Evolutionary conservation across 2,329 filamentous ascomycete species (phyloP), one percentile per base, ranked within the genome.

Genomic region (Paradendryphiella salina): DNA sequence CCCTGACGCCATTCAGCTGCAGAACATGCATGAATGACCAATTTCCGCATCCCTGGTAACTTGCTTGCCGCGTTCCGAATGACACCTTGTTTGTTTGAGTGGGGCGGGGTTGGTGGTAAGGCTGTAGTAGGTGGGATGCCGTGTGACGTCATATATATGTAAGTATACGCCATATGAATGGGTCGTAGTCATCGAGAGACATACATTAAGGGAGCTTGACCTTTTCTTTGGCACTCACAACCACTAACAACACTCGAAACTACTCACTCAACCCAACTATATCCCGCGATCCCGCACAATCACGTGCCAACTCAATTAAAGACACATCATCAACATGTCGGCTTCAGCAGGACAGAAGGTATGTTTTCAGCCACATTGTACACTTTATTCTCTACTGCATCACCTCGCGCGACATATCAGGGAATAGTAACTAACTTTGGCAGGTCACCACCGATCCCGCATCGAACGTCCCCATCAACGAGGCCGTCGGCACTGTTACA

Each of bases 401-500:
- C 35, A 51, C 31, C 35, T 35, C 21, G 10, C n/a, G 7, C 0
- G 13, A 15, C 35, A 41, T 21, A 3, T 15, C 4, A 38, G 9
- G 10, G 33, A 23, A 21, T 34, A 32, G 11, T 13, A 43, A 44
- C 55, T 59, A 36, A 59, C 15, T 18, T 13, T 15, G 15, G 13
- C 21, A 79, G 71, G 67, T 76, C 57, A 82, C 77, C 37, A 78
- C 69, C 38, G 81, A 83, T 65, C 76, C 79, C 44, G 65, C 70
- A 52, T 69, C 76, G 38, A 66, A 63, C 31, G 80, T 83, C 21
- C 52, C 57, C 14, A 80, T 79, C 51, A 69, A 76, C 13, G 89
- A 94, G 71, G 76, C 79, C 11, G 76, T 86, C 4, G 90, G 90
- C 44, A 64, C 78, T 20, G 80, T 93, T 1, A 75, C 81, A 36